A percentile compares a stretch with the other conserved stretches of the same genome.
These are phyloP conservation scores for Fusarium equiseti DNA, from an alignment of 2,329 filamentous ascomycete genomes.

Conservation along the genomic window DNA sequence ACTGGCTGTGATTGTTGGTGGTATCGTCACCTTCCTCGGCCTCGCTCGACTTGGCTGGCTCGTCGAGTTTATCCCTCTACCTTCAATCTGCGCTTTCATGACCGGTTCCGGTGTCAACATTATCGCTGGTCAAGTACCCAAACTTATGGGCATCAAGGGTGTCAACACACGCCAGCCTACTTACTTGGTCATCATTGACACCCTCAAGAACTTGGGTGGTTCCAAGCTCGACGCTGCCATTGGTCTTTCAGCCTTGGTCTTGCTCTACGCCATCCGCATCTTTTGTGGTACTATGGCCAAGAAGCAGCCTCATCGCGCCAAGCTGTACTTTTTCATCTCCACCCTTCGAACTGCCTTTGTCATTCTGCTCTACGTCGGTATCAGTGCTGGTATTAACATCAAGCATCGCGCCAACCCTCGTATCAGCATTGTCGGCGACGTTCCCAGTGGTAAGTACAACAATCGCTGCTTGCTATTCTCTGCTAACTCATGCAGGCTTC, in stretches of 20 bases:
- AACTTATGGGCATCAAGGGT: constrained; percentile 63
- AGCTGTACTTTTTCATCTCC: constrained; percentile 81
- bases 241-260: constrained; percentile 74
- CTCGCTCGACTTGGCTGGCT: constrained; percentile 65
- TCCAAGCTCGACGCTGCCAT: constrained; percentile 78
- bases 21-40: constrained; percentile 63
- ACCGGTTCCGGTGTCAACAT: constrained; percentile 66
- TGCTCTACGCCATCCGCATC: constrained; percentile 76
- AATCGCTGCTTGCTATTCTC: not conserved
- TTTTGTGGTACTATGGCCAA: constrained; percentile 73
- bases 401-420: constrained; percentile 66
- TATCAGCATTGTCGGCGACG: constrained; percentile 74
- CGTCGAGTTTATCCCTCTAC: constrained; percentile 66
- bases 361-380: constrained; percentile 82
- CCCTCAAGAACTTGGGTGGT: constrained; percentile 59
- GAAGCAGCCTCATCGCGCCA: constrained; percentile 73
- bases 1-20: constrained; percentile 61
- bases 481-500: constrained; percentile 65
- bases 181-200: constrained; percentile 65
- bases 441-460: constrained; percentile 71
- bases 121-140: constrained; percentile 62
- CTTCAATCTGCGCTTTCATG: constrained; percentile 67
- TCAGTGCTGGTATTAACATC: constrained; percentile 78
- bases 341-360: constrained; percentile 85
- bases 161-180: constrained; percentile 63